These are phyloP conservation scores for Colletotrichum orbiculare DNA, from an alignment of 2,329 filamentous ascomycete genomes.

Conservation along the genomic window DNA sequence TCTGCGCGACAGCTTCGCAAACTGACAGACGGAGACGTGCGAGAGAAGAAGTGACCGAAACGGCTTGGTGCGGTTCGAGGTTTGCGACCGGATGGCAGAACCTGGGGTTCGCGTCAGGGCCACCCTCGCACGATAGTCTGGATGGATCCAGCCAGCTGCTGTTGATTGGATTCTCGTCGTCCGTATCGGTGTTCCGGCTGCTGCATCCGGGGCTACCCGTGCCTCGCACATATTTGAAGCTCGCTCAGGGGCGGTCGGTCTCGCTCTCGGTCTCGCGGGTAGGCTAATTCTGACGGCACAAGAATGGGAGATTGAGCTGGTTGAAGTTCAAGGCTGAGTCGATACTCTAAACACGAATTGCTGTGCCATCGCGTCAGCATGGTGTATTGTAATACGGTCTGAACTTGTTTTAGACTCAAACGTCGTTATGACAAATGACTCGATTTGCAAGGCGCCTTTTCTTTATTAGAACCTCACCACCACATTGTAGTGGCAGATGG, in stretches of 20 bases:
- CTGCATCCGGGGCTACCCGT: slow-evolving; percentile 24
- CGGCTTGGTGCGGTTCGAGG: slow-evolving; percentile 11
- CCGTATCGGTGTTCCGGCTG: slow-evolving; percentile 1
- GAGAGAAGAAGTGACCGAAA: not conserved
- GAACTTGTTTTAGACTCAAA: slow-evolving; percentile 23
- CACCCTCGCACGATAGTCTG: slow-evolving; percentile 1
- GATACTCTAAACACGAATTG: slow-evolving; percentile 4
- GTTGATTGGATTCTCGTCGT: slow-evolving; percentile 3
- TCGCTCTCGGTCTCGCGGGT: slow-evolving; percentile 29
- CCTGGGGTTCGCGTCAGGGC: not conserved
- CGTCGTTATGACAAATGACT: slow-evolving; percentile 22
- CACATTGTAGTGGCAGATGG: not conserved
- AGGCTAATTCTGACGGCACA: not conserved
- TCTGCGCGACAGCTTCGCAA: not conserved
- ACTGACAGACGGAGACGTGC: not conserved
- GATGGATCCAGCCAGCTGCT: not conserved
- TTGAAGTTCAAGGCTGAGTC: slow-evolving; percentile 20
- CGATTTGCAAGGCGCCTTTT: slow-evolving; percentile 2
- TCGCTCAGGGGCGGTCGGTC: slow-evolving; percentile 14
- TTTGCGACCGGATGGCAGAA: not conserved
- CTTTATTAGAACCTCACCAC: slow-evolving; percentile 14
- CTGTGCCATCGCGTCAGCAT: slow-evolving; percentile 8
- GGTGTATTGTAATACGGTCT: slow-evolving; percentile 1
- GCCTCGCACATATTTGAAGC: slow-evolving; percentile 5
- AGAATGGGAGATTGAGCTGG: not conserved